Base-by-base conservation (phyloP, 2,329 filamentous ascomycete genomes). In the Scleromitrula shiraiana region DNA sequence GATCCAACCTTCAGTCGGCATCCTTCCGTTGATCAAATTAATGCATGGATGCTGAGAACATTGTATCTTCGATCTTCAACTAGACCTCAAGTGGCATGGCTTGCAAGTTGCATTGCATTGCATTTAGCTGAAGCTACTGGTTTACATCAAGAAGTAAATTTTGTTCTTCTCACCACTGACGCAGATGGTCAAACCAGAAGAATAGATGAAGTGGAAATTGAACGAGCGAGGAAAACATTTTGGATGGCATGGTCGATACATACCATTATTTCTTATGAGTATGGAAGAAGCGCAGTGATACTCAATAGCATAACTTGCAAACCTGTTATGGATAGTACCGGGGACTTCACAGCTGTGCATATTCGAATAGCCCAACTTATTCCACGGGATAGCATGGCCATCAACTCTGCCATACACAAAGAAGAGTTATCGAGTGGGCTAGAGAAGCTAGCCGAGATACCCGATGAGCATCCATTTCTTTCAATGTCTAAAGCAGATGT, bases 111-210 rank as follows among this genome's bases (percentile, higher is more conserved):
- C 40, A 55, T 50, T n/a, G 45, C 58, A 2, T 37, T 63, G 7
- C 61, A 63, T 45, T 23, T 60, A n/a, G 58, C 58, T n/a, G 60
- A 62, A 49, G 50, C 57, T 3, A 57, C 56, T 17, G 60, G 58
- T 1, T 49, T 63, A 14, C 61, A 62, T 46, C 57, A 55, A 30
- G 56, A 62, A 3, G 51, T 65, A 6, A 37, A 47, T 9, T 22
- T 17, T 15, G 37, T 47, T 4, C 29, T 47, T 5, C 10, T 47
- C 9, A 17, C 37, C 35, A 47, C 45, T 2, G 45, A 47, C 26
- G 37, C 20, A 12, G 45, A 47, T 26, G 14, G 7, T 1, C 45
- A 42, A 26, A 24, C 45, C n/a, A 47, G 27, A 15, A 20, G 15
- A 23, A 42, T 47, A 20, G 45, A 47, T 22, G 37, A 47, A 41